Evolutionary conservation across 2,329 filamentous ascomycete genomes (phyloP).

Genomic region (Fusarium aywerte): DNA sequence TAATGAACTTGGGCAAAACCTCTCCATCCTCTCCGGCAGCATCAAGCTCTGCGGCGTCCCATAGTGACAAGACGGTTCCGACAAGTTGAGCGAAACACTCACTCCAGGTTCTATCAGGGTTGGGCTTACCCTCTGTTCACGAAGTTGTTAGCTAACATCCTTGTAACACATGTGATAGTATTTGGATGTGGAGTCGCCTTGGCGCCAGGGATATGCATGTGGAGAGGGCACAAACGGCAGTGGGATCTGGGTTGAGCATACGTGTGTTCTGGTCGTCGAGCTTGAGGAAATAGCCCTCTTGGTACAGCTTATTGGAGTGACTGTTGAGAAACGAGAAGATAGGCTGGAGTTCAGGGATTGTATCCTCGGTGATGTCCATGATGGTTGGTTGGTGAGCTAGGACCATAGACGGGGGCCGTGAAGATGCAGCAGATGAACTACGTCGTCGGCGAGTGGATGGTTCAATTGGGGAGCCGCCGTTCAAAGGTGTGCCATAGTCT

Average conservation of each 20-base stretch:
- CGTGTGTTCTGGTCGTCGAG: conserved; percentile 92
- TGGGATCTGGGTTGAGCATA: conserved; percentile 58
- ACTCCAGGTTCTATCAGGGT: conserved; percentile 87
- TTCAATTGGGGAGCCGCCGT: conserved; percentile 56
- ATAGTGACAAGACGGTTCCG: conserved; percentile 92
- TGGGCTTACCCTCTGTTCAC: conserved; percentile 81
- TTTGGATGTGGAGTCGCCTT: conserved; percentile 21
- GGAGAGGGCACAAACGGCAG: conserved; percentile 43
- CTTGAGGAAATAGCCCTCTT: conserved; percentile 98
- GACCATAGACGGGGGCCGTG: conserved; percentile 85
- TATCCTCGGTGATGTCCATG: conserved; percentile 87
- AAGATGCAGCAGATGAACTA: conserved; percentile 50
- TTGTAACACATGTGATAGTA: conserved; percentile 17
- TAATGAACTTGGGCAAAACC: conserved; percentile 92
- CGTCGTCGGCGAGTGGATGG: conserved; percentile 59
- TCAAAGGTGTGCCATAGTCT: conserved; percentile 57
- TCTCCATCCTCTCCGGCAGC: conserved; percentile 85
- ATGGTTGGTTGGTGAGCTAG: conserved; percentile 85
- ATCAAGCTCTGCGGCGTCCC: conserved; percentile 94
- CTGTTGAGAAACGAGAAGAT: conserved; percentile 95
- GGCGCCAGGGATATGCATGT: conserved; percentile 25
- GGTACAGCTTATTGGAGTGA: conserved; percentile 95
- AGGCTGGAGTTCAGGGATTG: conserved; percentile 90
- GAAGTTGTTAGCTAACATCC: conserved; percentile 35
- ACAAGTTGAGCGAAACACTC: conserved; percentile 98